Evolutionary conservation across 2,329 filamentous ascomycete genomes (phyloP), one percentile per base, ranked within the genome.

Genomic region (Dactylellina parvicollis): DNA sequence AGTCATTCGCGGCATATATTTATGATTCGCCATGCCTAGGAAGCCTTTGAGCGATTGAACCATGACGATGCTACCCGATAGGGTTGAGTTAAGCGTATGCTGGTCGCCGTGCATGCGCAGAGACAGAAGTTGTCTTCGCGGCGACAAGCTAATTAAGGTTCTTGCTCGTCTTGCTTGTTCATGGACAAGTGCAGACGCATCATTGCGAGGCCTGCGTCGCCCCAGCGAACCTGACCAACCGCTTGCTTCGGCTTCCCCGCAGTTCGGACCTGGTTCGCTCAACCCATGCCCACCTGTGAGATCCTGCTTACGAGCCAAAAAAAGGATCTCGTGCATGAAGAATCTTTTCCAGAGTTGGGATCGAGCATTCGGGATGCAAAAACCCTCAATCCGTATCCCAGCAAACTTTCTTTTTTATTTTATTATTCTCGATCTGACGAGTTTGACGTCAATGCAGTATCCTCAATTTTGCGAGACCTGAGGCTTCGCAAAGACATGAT

Each of bases 371-470:
- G 34, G 16, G 12, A 49, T 49, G 44, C 44, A 7, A 49, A 49
- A n/a, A 26, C 5, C 3, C 8, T 26, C n/a, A n/a, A n/a, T n/a
- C n/a, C 40, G 16, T 20, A 44, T 44, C 4, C 16, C 7, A 44
- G 9, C 40, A 20, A 44, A 18, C n/a, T 44, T 44, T 44, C 20
- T 44, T 20, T 20, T 44, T 9, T 16, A 3, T 44, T 44, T 44
- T 20, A 8, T n/a, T 26, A 18, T 34, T 18, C 47, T 52, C 26
- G 14, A 34, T 52, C 47, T 34, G 24, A 30, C 47, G 26, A 34
- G 20, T 32, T 47, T 52, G 47, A 52, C 47, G 47, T 52, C 47
- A 52, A 52, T 52, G 47, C 44, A 49, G 28, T 14, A 4, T 4
- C 4, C 47, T 52, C 47, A 16, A n/a, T n/a, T 30, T 50, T 30